Evolutionary conservation across 2,329 filamentous ascomycete genomes (phyloP).

Genomic region (Simplicillium aogashimaense): DNA sequence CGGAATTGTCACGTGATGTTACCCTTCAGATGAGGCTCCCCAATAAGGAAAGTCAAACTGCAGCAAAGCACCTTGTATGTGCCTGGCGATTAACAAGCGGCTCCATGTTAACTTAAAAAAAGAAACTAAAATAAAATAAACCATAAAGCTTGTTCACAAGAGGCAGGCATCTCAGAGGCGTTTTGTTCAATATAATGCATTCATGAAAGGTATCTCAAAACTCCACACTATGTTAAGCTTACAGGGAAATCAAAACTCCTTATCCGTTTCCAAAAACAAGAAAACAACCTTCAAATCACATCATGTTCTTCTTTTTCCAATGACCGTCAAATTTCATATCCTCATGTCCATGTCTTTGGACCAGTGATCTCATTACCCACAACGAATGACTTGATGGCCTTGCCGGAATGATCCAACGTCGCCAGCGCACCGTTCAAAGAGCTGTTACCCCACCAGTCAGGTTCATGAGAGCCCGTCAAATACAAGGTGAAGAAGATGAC

Average conservation of each 20-base stretch:
- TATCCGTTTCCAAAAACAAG: not conserved
- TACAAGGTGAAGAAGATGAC: slow-evolving; percentile 62
- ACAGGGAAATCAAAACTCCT: not conserved
- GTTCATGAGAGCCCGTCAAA: slow-evolving; percentile 43
- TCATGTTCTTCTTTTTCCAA: not conserved
- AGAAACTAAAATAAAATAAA: too few relatives aligned
- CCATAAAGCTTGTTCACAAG: too few relatives aligned
- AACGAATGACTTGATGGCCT: slow-evolving; percentile 26
- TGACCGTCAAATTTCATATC: too few relatives aligned
- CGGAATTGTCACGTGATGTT: slow-evolving; percentile 20
- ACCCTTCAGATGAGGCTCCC: slow-evolving; percentile 9
- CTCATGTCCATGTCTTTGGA: too few relatives aligned
- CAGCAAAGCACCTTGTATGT: too few relatives aligned
- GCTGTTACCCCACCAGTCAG: slow-evolving; percentile 54
- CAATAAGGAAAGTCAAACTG: too few relatives aligned
- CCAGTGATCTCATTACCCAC: too few relatives aligned
- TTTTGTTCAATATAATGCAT: not conserved
- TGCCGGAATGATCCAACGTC: slow-evolving; percentile 34
- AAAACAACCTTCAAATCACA: slow-evolving; percentile 2
- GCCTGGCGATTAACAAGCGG: too few relatives aligned
- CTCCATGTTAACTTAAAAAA: too few relatives aligned
- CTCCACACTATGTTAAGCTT: not conserved
- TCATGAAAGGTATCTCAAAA: slow-evolving; percentile 17
- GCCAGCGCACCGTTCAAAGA: slow-evolving; percentile 20
- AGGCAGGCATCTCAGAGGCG: not conserved